Conservation (phyloP, 306 rosid species). For the Arachis hypogaea region DNA sequence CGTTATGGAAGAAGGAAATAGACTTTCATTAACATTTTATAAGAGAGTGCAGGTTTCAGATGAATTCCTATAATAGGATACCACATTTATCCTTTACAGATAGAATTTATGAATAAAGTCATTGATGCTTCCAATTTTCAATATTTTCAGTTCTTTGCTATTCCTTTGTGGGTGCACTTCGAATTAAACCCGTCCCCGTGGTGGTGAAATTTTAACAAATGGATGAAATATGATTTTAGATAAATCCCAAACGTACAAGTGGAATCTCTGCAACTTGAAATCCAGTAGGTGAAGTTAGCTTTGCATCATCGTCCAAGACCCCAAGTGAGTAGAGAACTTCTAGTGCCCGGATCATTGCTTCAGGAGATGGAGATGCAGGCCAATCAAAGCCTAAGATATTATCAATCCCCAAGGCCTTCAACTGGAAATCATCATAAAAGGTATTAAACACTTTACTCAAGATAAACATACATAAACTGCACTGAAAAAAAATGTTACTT, state of each 20-base stretch:
- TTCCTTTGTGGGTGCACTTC: slow-evolving; percentile 15
- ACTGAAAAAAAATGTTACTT: not conserved
- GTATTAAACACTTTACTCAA: slow-evolving; percentile 34
- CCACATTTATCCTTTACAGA: slow-evolving; percentile 9
- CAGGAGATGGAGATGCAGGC: slow-evolving; percentile 97
- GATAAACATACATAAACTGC: slow-evolving; percentile 4
- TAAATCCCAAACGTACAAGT: slow-evolving; percentile 58
- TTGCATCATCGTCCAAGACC: slow-evolving; percentile 87
- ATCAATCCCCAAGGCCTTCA: slow-evolving; percentile 93
- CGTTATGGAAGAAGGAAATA: slow-evolving; percentile 17
- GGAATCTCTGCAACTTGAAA: slow-evolving; percentile 98
- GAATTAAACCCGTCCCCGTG: slow-evolving; percentile 16
- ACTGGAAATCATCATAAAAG: slow-evolving; percentile 53
- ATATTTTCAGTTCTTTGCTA: not conserved
- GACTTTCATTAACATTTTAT: not conserved
- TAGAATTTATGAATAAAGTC: not conserved
- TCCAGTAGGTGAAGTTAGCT: slow-evolving; percentile 93
- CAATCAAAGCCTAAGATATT: slow-evolving; percentile 95
- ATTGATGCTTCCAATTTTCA: slow-evolving; percentile 16
- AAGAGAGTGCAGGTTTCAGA: not conserved
- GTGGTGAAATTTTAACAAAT: slow-evolving; percentile 31
- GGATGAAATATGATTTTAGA: slow-evolving; percentile 32
- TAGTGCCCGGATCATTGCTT: slow-evolving; percentile 92
- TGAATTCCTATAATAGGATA: slow-evolving; percentile 14
- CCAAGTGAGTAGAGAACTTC: slow-evolving; percentile 94